Percentiles rank a stretch among this genome's conserved stretches.
Evolutionary conservation across 1,139 yeast genomes (phyloP).

Genomic region (Candida anutae): DNA sequence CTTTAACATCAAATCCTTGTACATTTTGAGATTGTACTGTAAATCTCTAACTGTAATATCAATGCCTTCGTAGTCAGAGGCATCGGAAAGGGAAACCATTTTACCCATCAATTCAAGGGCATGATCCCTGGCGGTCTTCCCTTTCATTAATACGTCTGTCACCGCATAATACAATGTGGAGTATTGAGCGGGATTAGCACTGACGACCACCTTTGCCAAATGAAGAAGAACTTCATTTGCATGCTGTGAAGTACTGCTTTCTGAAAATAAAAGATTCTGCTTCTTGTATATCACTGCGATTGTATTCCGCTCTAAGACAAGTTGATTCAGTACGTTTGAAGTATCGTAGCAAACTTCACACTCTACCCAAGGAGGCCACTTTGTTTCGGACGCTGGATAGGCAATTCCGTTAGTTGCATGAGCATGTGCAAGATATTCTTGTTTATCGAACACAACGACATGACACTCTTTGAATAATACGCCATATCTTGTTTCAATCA

Average conservation of each 20-base stretch:
- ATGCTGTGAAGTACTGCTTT: constrained; percentile 10
- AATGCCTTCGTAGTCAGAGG: constrained; percentile 51
- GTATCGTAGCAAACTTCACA: constrained; percentile 67
- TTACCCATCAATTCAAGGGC: constrained; percentile 56
- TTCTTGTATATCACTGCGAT: constrained; percentile 53
- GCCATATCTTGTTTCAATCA: constrained; percentile 69
- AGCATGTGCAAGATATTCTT: constrained; percentile 15
- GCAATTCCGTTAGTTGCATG: constrained; percentile 19
- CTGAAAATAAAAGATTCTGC: constrained; percentile 58
- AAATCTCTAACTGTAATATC: constrained; percentile 44
- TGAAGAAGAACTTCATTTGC: constrained; percentile 36
- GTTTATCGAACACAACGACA: constrained; percentile 53
- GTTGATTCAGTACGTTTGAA: constrained; percentile 43
- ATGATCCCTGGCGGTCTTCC: constrained; percentile 53
- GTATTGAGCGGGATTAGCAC: constrained; percentile 71
- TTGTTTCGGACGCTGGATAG: constrained; percentile 12
- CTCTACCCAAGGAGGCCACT: constrained; percentile 86
- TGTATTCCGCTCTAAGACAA: constrained; percentile 58
- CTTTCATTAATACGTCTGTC: constrained; percentile 57
- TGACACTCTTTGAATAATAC: constrained; percentile 62
- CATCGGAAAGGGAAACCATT: constrained; percentile 61
- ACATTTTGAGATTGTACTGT: constrained; percentile 48
- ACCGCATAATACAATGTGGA: constrained; percentile 56
- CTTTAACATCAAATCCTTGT: constrained; percentile 36
- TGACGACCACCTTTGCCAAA: constrained; percentile 61